Base-by-base conservation (phyloP, 2,329 filamentous ascomycete species). In the Phialophora expanda region DNA sequence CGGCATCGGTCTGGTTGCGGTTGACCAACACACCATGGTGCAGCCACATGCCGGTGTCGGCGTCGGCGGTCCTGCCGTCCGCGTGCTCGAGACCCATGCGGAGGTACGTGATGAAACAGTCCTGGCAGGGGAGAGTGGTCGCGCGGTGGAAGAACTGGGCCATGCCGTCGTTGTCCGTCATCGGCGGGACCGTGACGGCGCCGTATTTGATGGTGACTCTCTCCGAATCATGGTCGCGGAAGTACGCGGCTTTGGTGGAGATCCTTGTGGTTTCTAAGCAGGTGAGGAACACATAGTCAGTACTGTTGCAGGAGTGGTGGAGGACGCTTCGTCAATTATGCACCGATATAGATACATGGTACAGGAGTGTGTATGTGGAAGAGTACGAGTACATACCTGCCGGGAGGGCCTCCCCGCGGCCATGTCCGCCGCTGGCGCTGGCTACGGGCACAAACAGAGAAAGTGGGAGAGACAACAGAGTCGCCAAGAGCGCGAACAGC, bases 11-110 rank as follows among this genome's bases (percentile, higher is more conserved):
- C 38, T 24, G 46, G 20, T 61, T 62, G 3, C 51, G 59, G 24
- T 64, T 67, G n/a, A 61, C 41, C 56, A 70, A 63, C n/a, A 70
- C 66, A 58, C 59, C 66, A 67, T 65, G 68, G 66, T 76, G 76
- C 4, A 78, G 70, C 70, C 72, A 76, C 38, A 75, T 69, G 56
- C 73, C 72, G 2, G 69, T 76, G 66, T 76, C 70, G 55, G 71
- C 69, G 65, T 77, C 76, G 34, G 76, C 76, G 9, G 60, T 55
- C 12, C 70, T 69, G 4, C 76, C 76, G 62, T 77, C 70, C 2
- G 67, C 62, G 64, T 75, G 75, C 61, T 75, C 69, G 9, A 78
- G 69, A 14, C 63, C 70, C 20, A 72, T 70, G 32, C 70, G 54
- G 41, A 74, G 70, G 48, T 62, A 64, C 2, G 74, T 76, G 50